Conservation (phyloP, 179 eudicot species). For the Patellifolia procumbens region DNA sequence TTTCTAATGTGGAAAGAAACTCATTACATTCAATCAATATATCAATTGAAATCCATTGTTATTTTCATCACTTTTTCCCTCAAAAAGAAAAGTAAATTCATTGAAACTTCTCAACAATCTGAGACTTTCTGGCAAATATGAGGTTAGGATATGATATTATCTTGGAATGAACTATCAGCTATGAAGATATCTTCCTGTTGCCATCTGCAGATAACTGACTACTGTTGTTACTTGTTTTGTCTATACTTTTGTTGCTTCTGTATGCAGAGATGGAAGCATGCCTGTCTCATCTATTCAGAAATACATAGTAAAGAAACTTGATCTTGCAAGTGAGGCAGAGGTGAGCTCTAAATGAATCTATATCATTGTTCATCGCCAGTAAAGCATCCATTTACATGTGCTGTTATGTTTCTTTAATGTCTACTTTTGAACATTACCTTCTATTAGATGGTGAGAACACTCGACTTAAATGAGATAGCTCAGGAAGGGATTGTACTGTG, state of each 20-base stretch:
- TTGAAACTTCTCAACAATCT: neutral
- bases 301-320: conserved; percentile 69
- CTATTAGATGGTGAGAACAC: neutral
- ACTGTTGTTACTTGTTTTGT: neutral
- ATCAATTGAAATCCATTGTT: too few relatives aligned
- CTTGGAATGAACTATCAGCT: neutral
- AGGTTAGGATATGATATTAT: neutral
- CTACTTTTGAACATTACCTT: neutral
- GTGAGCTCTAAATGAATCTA: conserved; percentile 34
- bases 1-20: neutral
- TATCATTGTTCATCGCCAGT: neutral
- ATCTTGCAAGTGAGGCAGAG: conserved; percentile 72
- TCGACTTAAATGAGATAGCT: neutral
- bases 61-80: too few relatives aligned
- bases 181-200: neutral
- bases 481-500: neutral
- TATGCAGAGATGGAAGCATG: conserved; percentile 64
- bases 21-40: neutral
- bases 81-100: too few relatives aligned
- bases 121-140: neutral
- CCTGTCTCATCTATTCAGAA: conserved; percentile 73
- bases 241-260: conserved; percentile 10
- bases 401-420: neutral
- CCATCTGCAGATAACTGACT: neutral
- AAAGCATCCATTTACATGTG: neutral